Conservation (phyloP, 352 stramenopile species). For the Pythium volutum region DNA sequence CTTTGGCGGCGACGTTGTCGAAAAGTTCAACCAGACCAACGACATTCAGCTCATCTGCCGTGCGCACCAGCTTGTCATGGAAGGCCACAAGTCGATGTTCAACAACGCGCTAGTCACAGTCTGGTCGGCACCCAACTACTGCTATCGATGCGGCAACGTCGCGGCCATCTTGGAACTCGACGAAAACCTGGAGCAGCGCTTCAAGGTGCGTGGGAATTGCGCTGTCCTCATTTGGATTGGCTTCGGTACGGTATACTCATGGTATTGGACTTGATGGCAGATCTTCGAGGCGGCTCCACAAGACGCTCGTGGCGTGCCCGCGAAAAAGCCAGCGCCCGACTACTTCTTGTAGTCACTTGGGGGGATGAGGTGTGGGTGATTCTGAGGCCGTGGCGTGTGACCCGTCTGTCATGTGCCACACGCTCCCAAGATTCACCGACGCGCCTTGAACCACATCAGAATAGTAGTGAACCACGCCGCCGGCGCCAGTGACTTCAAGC, state of each 20-base stretch:
- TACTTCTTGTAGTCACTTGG: conserved; percentile 95
- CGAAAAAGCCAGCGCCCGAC: conserved; percentile 98
- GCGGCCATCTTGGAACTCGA: conserved; percentile 98
- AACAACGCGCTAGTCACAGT: conserved; percentile 98
- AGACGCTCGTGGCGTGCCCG: conserved; percentile 94
- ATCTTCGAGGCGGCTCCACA: conserved; percentile 98
- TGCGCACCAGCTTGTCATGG: conserved; percentile 96
- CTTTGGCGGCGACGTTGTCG: conserved; percentile 90
- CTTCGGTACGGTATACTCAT: not conserved
- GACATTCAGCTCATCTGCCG: conserved; percentile 90
- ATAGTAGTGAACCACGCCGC: conserved; percentile 20
- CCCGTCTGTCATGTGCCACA: not conserved
- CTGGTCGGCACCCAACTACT: conserved; percentile 99
- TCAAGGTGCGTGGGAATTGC: conserved; percentile 51
- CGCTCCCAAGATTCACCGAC: not conserved
- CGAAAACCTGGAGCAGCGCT: conserved; percentile 92
- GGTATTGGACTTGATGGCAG: conserved; percentile 26
- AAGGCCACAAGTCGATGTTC: conserved; percentile 94
- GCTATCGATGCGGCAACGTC: conserved; percentile 98
- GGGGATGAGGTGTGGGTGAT: not conserved
- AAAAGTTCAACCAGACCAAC: conserved; percentile 95
- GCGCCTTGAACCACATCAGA: conserved; percentile 3
- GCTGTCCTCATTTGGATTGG: not conserved
- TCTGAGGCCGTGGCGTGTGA: not conserved
- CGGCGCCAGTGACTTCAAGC: not conserved